Percentiles rank a stretch among this genome's conserved stretches.
Conservation (phyloP, 2,329 filamentous ascomycete species). For the Aspergillus sojae region DNA sequence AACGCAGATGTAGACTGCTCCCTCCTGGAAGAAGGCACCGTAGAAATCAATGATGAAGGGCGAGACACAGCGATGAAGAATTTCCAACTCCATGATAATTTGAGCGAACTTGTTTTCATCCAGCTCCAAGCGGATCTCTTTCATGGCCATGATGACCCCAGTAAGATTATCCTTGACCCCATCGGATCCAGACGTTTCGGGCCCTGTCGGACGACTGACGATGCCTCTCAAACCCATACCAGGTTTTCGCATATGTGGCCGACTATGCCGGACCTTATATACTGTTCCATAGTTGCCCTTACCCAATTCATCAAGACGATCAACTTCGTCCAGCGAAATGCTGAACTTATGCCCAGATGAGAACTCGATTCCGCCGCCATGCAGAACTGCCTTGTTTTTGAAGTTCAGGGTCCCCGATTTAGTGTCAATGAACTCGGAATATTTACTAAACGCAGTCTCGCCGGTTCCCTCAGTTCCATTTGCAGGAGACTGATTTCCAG, state of each 20-base stretch:
- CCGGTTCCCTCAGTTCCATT: slow-evolving; percentile 38
- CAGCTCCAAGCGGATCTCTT: slow-evolving; percentile 92
- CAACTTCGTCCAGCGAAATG: slow-evolving; percentile 94
- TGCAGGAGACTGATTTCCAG: slow-evolving; percentile 42
- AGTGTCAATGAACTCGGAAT: slow-evolving; percentile 82
- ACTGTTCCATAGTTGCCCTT: slow-evolving; percentile 99
- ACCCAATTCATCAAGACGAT: slow-evolving; percentile 87
- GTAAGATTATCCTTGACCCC: slow-evolving; percentile 35
- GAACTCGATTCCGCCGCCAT: slow-evolving; percentile 88
- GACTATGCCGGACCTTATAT: slow-evolving; percentile 89
- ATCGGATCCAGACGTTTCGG: slow-evolving; percentile 21
- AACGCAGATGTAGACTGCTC: slow-evolving; percentile 98
- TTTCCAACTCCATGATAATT: slow-evolving; percentile 96
- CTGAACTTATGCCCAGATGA: slow-evolving; percentile 84
- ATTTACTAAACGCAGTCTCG: slow-evolving; percentile 65
- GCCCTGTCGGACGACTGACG: slow-evolving; percentile 45
- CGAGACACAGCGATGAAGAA: slow-evolving; percentile 90
- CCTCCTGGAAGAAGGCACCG: slow-evolving; percentile 97
- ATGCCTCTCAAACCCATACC: slow-evolving; percentile 64
- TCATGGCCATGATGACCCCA: slow-evolving; percentile 96
- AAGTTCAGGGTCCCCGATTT: slow-evolving; percentile 91
- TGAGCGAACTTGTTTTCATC: slow-evolving; percentile 96
- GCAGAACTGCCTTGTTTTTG: slow-evolving; percentile 87
- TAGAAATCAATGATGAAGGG: slow-evolving; percentile 99
- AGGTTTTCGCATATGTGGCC: slow-evolving; percentile 64